Base-by-base conservation (phyloP, 139 green algal genomes). In the Mesotaenium endlicherianum region DNA sequence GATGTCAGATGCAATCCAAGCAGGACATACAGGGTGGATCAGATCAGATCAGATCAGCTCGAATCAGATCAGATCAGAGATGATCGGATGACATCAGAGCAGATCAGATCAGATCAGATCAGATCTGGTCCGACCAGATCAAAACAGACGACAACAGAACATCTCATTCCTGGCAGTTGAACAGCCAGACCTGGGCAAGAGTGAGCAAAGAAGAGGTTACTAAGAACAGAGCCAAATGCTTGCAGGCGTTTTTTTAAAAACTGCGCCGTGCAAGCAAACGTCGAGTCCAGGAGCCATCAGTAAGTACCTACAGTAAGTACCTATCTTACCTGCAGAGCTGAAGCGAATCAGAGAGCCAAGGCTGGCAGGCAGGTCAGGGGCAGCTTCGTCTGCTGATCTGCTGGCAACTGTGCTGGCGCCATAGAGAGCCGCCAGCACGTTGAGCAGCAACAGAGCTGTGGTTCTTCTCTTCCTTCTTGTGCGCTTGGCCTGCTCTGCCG, bases 391-490 rank as follows among this genome's bases (percentile, higher is more conserved):
- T 20, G 43, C 60, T 11, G 44, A 47, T 30, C 44, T 82, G 14
- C 20, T 30, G 14, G 75, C 75, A 26, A 82, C 75, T 36, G 44
- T 70, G 60, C 50, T 75, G 39, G 82, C 70, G 26, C 78, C 78
- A 31, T 85, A 79, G 20, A 85, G 42, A 39, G 60, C 83, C 6
- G 80, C 69, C 45, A 85, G 78, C n/a, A 85, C 67, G 11, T 85
- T 85, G 20, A 85, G 78, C 26, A 85, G 5, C 1, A 92, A 6
- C 55, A 82, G 44, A n/a, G 42, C 75, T 74, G 20, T 82, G 16
- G 14, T 31, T 3, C 16, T 82, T 43, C 75, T 82, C 50, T 26
- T 53, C 34, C 43, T 82, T 0, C 75, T 82, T 39, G 30, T 82
- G 55, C 50, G n/a, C 42, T 40, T 82, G 38, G 55, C 50, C 6